These are phyloP conservation scores for Tetrapyrgos nigripes DNA, from an alignment of 1,284 basidiomycete genomes.

Conservation along the genomic window DNA sequence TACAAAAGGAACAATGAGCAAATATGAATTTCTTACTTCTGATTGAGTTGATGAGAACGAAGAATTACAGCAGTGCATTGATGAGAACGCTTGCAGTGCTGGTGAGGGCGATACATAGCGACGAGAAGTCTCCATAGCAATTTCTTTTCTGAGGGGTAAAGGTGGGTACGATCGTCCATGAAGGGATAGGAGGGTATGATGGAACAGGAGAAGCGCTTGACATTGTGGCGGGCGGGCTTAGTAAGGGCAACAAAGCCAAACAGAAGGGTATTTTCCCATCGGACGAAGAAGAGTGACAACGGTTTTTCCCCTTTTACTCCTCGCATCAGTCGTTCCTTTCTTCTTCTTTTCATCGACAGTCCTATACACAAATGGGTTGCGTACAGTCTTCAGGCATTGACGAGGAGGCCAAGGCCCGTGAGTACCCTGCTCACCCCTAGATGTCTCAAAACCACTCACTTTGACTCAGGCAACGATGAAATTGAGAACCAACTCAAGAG, in stretches of 20 bases:
- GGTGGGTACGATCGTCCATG: no score
- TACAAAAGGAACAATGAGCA: no score
- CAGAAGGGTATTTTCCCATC: slow-evolving; percentile 12
- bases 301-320: slow-evolving; percentile 10
- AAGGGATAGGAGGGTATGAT: neutral
- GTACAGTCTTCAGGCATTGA: slow-evolving; percentile 74
- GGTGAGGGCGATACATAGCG: no score
- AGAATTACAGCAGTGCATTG: no score
- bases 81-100: no score
- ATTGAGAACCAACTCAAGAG: slow-evolving; percentile 96
- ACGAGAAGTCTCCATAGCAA: no score
- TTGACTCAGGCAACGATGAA: slow-evolving; percentile 82
- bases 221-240: neutral
- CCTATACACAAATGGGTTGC: slow-evolving; percentile 67
- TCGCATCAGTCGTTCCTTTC: slow-evolving; percentile 11
- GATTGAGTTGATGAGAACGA: no score
- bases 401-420: slow-evolving; percentile 83
- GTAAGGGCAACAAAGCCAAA: slow-evolving; percentile 3
- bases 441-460: slow-evolving; percentile 3
- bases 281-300: neutral
- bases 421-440: slow-evolving; percentile 41
- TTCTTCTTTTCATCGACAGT: neutral
- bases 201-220: neutral
- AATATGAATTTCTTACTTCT: no score
- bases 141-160: no score